Conservation (phyloP, 108 stramenopile genomes). For the Discostella pseudostelligera region DNA sequence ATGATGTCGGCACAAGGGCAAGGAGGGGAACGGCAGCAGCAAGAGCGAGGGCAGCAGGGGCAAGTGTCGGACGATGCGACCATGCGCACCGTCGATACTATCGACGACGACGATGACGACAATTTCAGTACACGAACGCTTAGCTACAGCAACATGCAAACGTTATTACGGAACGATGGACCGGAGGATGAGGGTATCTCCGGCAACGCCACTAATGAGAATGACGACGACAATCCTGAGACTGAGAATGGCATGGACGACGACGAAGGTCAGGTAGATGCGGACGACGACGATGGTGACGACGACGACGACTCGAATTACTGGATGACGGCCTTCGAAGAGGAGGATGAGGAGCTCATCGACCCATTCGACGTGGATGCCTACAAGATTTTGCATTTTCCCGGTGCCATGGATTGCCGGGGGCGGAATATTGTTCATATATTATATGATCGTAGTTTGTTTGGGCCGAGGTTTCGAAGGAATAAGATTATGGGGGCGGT, state of each 20-base stretch:
- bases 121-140: constrained; percentile 9
- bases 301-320: background rate
- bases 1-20: background rate
- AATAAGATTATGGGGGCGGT: no score
- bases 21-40: no score
- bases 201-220: no score
- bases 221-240: constrained; percentile 3
- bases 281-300: background rate
- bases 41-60: background rate
- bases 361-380: constrained; percentile 13
- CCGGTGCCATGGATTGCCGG: background rate
- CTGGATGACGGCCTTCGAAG: no score
- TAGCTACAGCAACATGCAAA: background rate
- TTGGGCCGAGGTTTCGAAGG: constrained; percentile 9
- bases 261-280: background rate
- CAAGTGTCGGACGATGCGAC: background rate
- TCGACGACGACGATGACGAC: constrained; percentile 21
- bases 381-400: constrained; percentile 4
- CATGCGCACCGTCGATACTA: background rate
- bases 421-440: constrained; percentile 18
- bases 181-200: background rate
- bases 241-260: background rate
- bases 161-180: background rate
- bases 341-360: background rate
- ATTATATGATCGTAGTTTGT: constrained; percentile 2